Evolutionary conservation across 306 rosid genomes (phyloP).

Genomic region (Herpetospermum pedunculosum): DNA sequence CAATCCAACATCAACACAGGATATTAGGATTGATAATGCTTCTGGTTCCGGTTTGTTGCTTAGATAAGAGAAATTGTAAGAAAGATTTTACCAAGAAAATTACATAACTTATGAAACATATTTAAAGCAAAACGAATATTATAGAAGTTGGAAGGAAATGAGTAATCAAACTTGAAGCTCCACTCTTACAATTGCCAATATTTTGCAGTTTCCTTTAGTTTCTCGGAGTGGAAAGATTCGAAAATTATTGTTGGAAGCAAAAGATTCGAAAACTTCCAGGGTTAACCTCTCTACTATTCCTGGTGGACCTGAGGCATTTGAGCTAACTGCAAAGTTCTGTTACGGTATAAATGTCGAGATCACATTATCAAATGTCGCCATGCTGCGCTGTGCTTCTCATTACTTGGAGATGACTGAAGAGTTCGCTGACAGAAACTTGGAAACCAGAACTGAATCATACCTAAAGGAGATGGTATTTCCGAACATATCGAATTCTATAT

Average conservation of each 20-base stretch:
- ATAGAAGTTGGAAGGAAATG: not conserved
- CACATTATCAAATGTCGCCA: constrained; percentile 62
- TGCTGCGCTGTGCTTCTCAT: constrained; percentile 61
- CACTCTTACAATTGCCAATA: not conserved
- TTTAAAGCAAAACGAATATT: not conserved
- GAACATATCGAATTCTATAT: constrained; percentile 54
- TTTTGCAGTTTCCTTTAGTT: constrained; percentile 82
- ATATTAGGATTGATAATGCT: not conserved
- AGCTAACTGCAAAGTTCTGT: constrained; percentile 83
- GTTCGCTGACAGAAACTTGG: constrained; percentile 61
- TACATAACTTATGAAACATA: not conserved
- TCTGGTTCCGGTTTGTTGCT: not conserved
- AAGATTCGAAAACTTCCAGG: constrained; percentile 61
- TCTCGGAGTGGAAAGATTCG: constrained; percentile 83
- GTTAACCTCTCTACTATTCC: constrained; percentile 52
- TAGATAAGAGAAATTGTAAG: not conserved
- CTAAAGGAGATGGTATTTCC: constrained; percentile 60
- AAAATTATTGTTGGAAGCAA: constrained; percentile 64
- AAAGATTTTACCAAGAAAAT: not conserved
- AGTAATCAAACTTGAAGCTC: not conserved
- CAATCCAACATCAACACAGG: not conserved
- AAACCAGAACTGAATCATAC: constrained; percentile 49
- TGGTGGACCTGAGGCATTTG: constrained; percentile 86
- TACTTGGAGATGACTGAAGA: constrained; percentile 92
- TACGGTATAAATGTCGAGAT: constrained; percentile 69